Base-by-base conservation (phyloP, 306 rosid genomes). In the Malus fusca region DNA sequence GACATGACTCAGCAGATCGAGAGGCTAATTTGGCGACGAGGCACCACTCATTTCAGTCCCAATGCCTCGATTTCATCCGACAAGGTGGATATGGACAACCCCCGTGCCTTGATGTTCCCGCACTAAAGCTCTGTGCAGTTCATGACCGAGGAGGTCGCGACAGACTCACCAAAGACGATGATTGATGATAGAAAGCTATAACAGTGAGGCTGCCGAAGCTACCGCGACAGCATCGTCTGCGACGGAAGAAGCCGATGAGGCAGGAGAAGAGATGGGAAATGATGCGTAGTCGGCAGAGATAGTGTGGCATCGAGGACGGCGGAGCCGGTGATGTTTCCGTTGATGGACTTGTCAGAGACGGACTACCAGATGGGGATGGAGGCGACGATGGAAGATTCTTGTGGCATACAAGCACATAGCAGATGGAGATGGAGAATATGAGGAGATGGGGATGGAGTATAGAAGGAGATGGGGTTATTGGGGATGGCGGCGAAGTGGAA, bases 281-380 rank as follows among this genome's bases (percentile, higher is more conserved):
- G 84, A 87, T 73, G 77, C 6, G 13, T 11, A 11, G 68, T 64
- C 85, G 0, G 82, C 85, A 5, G 82, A 85, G 4, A 77, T 44
- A 10, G 59, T 4, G 21, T 19, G 21, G 6, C 18, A 4, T 44
- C 6, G 17, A 14, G 18, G 52, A 4, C 18, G 4, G 66, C 22
- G 11, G 77, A 80, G 83, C 81, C 69, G 65, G 78, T 66, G 80
- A 90, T 74, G 73, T 87, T 94, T 91, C 88, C 93, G 63, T 80
- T 94, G 89, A 44, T 43, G 5, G 51, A 44, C 51, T 44, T 44
- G 17, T 44, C 13, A 17, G 51, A 44, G 51, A 44, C 5, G 1
- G 17, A 44, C 17, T 44, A 44, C 2, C 2, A 44, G 0, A 44
- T 44, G 5, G 2, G 17, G 17, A 44, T 44, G 1, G 2, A 44